Base-by-base conservation (phyloP, 1,284 basidiomycete species). In the Agroathelia rolfsii region DNA sequence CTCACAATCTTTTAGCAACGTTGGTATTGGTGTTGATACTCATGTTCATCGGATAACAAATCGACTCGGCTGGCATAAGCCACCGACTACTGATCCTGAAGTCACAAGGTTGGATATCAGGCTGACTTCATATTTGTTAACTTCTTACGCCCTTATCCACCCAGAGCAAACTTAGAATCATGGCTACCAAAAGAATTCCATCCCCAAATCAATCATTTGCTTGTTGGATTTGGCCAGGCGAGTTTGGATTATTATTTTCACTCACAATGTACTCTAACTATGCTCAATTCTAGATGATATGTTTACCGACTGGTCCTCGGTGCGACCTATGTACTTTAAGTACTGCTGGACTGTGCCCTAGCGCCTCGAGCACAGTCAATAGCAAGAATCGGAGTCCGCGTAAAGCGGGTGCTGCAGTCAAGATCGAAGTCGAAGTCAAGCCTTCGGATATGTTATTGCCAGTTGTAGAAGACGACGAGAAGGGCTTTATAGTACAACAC, bases 31-130 rank as follows among this genome's bases (percentile, higher is more conserved):
- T 0, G 93, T 97, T 0, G 94, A 97, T 47, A 83, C 89, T 0
- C 92, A 98, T 49, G 94, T 98, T 1, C 92, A 97, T 46, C 67
- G 94, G 1, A 93, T 97, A 36, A 89, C 90, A 9, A 94, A 96
- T 47, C 69, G 92, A 12, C 58, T 97, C 0, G 79, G 84, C 14
- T 97, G 94, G 94, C 89, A 95, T 54, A 72, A 74, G 34, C 75
- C 71, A 3, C 73, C 75, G 4, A 94, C 90, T 0, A 87, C 80
- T 45, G 83, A 67, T 2, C 85, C 94, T 0, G 93, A 97, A 53
- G 74, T 86, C 48, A 96, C 94, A 0, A 64, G 87, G 81, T 80
- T 37, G 19, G 49, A 5, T n/a, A 10, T 36, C 17, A 11, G 24
- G 15, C 32, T 8, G n/a, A 21, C 23, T 6, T 23, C 9, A 27